These are phyloP conservation scores for Globisporangium takayamanum DNA, from an alignment of 352 stramenopile species.

Conservation along the genomic window DNA sequence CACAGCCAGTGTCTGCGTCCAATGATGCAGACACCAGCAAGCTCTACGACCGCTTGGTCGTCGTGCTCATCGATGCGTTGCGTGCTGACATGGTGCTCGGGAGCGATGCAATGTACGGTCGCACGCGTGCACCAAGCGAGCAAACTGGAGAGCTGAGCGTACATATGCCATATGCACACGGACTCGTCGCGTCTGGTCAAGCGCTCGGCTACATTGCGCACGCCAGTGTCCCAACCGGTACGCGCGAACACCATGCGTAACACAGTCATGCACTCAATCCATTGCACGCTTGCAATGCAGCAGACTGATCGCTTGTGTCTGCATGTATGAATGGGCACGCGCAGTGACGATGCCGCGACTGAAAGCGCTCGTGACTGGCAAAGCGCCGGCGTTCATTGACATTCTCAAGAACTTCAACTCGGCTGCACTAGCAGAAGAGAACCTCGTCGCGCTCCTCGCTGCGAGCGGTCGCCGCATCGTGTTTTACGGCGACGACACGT, in stretches of 20 bases:
- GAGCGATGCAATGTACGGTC: conserved; percentile 36
- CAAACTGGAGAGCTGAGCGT: conserved; percentile 38
- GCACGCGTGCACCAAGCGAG: background rate
- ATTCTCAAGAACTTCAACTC: conserved; percentile 91
- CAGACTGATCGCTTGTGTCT: background rate
- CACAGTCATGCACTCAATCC: background rate
- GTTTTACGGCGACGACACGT: conserved; percentile 89
- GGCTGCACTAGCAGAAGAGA: conserved; percentile 63
- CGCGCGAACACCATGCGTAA: background rate
- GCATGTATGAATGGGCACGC: background rate
- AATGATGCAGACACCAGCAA: no score
- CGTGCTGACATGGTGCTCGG: conserved; percentile 86
- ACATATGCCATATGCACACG: conserved; percentile 64
- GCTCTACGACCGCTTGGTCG: conserved; percentile 68
- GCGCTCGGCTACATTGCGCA: conserved; percentile 72
- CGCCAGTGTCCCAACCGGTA: conserved; percentile 66
- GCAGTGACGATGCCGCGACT: conserved; percentile 84
- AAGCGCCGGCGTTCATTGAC: conserved; percentile 84
- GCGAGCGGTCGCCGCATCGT: conserved; percentile 51
- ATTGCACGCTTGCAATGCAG: background rate
- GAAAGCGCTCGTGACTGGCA: conserved; percentile 83
- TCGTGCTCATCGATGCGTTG: conserved; percentile 85
- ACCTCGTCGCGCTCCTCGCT: conserved; percentile 55
- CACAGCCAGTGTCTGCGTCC: no score
- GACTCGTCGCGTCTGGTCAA: conserved; percentile 34